Base-by-base conservation (phyloP, 2,329 filamentous ascomycete genomes). In the Arthrobotrys entomopaga region DNA sequence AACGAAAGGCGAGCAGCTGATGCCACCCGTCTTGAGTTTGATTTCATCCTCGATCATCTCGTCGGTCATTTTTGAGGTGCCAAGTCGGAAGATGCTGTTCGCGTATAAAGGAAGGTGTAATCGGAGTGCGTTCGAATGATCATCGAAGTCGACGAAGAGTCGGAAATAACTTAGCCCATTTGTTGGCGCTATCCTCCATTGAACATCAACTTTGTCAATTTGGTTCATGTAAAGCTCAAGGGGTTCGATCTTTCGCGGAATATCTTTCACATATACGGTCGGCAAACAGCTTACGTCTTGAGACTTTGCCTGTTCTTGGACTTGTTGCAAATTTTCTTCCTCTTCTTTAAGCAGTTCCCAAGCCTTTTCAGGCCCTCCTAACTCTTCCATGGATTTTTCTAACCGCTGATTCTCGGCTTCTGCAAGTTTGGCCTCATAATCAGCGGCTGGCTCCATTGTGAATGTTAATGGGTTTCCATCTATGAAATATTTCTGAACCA, bases 91-190 rank as follows among this genome's bases (percentile, higher is more conserved):
- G 75, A 99, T 89, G 42, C 91, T 89, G 80, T 97, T 93, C 13
- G 91, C 93, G 80, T 98, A 98, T 0, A 99, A 84, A 0, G 95
- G 95, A 54, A 98, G 87, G 69, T 98, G 84, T 78, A 91, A 85
- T 60, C 95, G 87, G 60, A 98, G 85, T 76, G 97, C 92, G 75
- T 94, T 89, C 0, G 94, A 92, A 13, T 99, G 83, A 74, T 90
- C 88, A 50, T 91, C 86, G 64, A 98, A 85, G 0, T 87, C 86
- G 80, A 96, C 93, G 81, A 98, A 87, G 2, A 92, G 93, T 71
- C 93, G 90, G 84, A 99, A 97, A 81, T 99, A 99, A 0, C 94
- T 98, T 70, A 99, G 83, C 0, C 95, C 95, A 79, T 99, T 99
- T 0, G 95, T 99, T 1, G 92, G 91, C 6, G 93, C 92, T 81